phyloP scores from a whole-genome alignment of 805 yeast species.

The Torulaspora quercuum region DNA sequence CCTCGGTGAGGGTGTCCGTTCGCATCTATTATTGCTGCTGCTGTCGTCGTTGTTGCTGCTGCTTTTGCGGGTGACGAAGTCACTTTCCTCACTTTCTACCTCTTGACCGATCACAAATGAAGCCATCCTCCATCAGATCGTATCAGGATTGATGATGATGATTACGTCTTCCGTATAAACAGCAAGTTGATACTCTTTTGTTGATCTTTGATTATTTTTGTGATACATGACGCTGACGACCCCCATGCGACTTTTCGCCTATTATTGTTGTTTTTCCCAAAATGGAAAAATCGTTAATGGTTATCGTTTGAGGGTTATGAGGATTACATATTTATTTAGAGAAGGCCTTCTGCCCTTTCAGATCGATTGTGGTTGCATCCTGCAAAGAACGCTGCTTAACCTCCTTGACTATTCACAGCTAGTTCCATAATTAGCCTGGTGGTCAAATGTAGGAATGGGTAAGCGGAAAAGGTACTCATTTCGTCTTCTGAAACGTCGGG shows the following conservation, averaged over 20 bases:
- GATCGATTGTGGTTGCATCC: background rate
- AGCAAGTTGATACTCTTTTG: too few relatives aligned
- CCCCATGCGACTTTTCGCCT: background rate
- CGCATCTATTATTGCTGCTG: constrained; percentile 1
- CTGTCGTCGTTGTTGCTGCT: background rate
- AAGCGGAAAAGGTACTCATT: constrained; percentile 88
- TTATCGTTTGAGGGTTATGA: constrained; percentile 2
- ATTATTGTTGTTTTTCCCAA: constrained; percentile 13
- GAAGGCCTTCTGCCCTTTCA: background rate
- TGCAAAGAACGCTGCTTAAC: constrained; percentile 19
- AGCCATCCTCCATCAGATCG: too few relatives aligned
- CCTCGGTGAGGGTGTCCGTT: constrained; percentile 12
- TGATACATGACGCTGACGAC: background rate
- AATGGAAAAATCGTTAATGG: constrained; percentile 9
- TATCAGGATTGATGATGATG: too few relatives aligned
- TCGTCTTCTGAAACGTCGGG: constrained; percentile 52
- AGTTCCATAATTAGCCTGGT: constrained; percentile 92
- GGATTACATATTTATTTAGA: constrained; percentile 1
- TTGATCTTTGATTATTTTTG: constrained; percentile 1
- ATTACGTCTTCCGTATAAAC: too few relatives aligned
- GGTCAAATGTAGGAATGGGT: constrained; percentile 90
- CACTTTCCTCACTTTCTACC: constrained; percentile 2
- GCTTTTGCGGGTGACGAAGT: background rate
- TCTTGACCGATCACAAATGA: constrained; percentile 2
- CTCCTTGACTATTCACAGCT: constrained; percentile 83